Evolutionary conservation across 129 eudicot genomes (phyloP), one percentile per base, ranked within the genome.

Genomic region (Pulicaria dysenterica): DNA sequence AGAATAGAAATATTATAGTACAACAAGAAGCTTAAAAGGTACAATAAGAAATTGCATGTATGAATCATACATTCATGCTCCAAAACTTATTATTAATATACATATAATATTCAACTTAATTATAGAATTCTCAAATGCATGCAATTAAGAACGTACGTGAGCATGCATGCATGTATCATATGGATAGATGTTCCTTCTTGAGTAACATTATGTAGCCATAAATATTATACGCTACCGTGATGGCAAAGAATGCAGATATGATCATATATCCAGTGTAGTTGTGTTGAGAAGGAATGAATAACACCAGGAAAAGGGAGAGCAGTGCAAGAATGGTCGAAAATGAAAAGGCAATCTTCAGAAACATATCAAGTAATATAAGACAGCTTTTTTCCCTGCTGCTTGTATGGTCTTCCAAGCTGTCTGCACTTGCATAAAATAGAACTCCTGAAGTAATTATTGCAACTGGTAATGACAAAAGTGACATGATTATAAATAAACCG

Each of bases 401-500:
- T 24, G 40, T 24, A 9, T 14, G n/a, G 10, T 69, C 14, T 39
- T 13, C 12, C 4, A 53, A 53, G 4, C 1, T 48, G 39, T 8
- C 24, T 24, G 31, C 31, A 10, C 39, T 53, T 39, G 37, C 14
- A 9, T 15, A 50, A 41, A 53, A 69, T 5, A 51, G 16, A 16
- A 69, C 39, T 17, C 40, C 62, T 1, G 62, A 40, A 53, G 74
- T 69, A 1, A 42, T 54, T 14, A 54, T 6, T 19, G 74, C 51
- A 1, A 53, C 9, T 19, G 49, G 63, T 54, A 53, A 53, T 4
- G 74, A 19, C 6, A 53, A 16, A 43, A 69, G 13, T 0, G 74
- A 69, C 49, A 53, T 69, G 11, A 69, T 14, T 54, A 69, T 69
- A 40, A 69, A 69, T 19, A 38, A 39, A 40, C 63, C 39, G 10